These are phyloP conservation scores for Geotrichum cucujoidarum DNA, from an alignment of 1,139 yeast species.

Conservation along the genomic window DNA sequence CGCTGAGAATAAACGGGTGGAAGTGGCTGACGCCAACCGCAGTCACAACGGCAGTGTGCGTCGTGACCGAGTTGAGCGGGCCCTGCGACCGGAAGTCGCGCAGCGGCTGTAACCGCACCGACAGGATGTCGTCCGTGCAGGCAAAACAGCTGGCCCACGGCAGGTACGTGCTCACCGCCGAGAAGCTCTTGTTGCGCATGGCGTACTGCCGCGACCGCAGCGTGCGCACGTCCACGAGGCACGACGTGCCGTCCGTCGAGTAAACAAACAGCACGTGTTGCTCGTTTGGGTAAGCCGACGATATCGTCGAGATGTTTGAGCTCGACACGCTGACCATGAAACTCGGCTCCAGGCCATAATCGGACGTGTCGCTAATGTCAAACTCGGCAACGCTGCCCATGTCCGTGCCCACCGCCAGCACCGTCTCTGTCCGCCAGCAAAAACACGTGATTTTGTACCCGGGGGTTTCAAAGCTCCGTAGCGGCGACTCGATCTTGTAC, in stretches of 20 bases:
- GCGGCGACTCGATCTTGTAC: slow-evolving; percentile 30
- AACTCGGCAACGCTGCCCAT: slow-evolving; percentile 68
- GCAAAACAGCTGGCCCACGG: slow-evolving; percentile 41
- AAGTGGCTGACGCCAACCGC: slow-evolving; percentile 40
- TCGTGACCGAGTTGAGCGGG: slow-evolving; percentile 13
- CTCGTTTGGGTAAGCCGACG: slow-evolving; percentile 34
- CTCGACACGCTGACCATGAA: slow-evolving; percentile 46
- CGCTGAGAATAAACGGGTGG: slow-evolving; percentile 61
- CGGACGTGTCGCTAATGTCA: slow-evolving; percentile 34
- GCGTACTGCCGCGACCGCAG: slow-evolving; percentile 37
- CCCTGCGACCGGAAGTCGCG: slow-evolving; percentile 33
- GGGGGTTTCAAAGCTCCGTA: slow-evolving; percentile 31
- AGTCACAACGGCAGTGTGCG: slow-evolving; percentile 41
- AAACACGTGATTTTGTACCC: slow-evolving; percentile 43
- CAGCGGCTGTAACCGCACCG: slow-evolving; percentile 38
- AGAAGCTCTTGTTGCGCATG: slow-evolving; percentile 36
- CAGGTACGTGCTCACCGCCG: slow-evolving; percentile 35
- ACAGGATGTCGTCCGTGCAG: slow-evolving; percentile 41
- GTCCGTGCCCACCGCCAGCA: slow-evolving; percentile 56
- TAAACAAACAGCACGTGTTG: slow-evolving; percentile 45
- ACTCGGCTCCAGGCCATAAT: slow-evolving; percentile 41
- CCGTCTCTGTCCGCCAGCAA: slow-evolving; percentile 50
- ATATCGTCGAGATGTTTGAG: slow-evolving; percentile 48
- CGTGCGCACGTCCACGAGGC: slow-evolving; percentile 43
- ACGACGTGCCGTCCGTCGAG: slow-evolving; percentile 45